Evolutionary conservation across 352 stramenopile species (phyloP), one percentile per base, ranked within the genome.

Genomic region (Phytophthora colocasiae): DNA sequence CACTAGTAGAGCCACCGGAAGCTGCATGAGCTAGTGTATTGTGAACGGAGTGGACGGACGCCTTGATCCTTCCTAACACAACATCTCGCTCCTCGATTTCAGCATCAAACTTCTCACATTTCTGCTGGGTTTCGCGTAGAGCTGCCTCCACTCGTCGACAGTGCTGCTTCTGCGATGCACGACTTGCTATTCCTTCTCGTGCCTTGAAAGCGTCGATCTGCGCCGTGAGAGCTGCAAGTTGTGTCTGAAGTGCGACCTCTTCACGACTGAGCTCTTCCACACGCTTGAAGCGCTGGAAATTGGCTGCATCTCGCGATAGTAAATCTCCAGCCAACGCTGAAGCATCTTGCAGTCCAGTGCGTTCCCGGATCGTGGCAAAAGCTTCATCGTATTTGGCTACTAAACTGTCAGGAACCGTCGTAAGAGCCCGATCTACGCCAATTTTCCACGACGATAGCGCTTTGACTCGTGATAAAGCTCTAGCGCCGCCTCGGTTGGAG

Each of bases 271-370:
- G 54, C 41, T 83, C 80, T 46, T 93, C 85, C 10, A 91, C 83
- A 32, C 79, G 82, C 60, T 90, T 87, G 61, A 93, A 93, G 22
- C 81, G 84, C 66, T 92, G 87, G 47, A 93, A 93, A 50, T 93
- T 93, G 40, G 81, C 80, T 48, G 89, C 85, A 54, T 93, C 85
- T 14, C 85, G 86, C 43, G 55, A 47, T 11, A 85, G 50, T 46
- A 93, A 78, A 27, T 84, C 82, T 2, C 74, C 54, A 12, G 82
- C 74, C 26, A 93, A 69, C 50, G 75, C 71, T 0, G 73, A 65
- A 11, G 84, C 76, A 45, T 92, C 81, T n/a, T 66, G 59, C 3
- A 87, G 73, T 2, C 85, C 83, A 26, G 80, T 91, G 8, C 77
- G 65, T 27, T 77, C 49, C 17, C 82, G 84, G 47, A 93, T 93